Conservation (phyloP, 345 rosid genomes). For the Eucalyptus tenuipes region DNA sequence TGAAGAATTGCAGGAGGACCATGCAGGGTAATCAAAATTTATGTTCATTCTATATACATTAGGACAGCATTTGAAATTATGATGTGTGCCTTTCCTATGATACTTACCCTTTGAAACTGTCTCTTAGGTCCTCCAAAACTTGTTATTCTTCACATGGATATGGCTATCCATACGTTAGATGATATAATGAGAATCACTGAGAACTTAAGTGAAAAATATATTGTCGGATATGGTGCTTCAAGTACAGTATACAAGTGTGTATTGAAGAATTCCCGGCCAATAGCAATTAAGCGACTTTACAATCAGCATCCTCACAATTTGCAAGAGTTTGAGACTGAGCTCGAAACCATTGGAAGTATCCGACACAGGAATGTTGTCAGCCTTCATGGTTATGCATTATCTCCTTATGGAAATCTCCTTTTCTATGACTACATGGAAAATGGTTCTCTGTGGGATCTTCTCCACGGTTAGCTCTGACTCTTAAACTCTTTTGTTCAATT, state of each 20-base stretch:
- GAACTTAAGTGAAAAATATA: slow-evolving; percentile 63
- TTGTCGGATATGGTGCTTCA: slow-evolving; percentile 82
- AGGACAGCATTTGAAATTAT: neutral
- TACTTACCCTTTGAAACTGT: neutral
- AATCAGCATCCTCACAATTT: slow-evolving; percentile 46
- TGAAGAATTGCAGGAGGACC: slow-evolving; percentile 9
- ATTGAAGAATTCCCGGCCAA: slow-evolving; percentile 71
- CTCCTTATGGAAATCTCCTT: slow-evolving; percentile 75
- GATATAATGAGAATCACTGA: slow-evolving; percentile 86
- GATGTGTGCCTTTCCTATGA: neutral
- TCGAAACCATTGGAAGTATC: slow-evolving; percentile 85
- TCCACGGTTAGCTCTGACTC: slow-evolving; percentile 48
- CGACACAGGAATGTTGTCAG: slow-evolving; percentile 87
- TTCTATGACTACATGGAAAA: slow-evolving; percentile 96
- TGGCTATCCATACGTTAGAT: slow-evolving; percentile 83
- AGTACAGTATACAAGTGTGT: slow-evolving; percentile 84
- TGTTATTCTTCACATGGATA: slow-evolving; percentile 90
- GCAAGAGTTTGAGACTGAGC: slow-evolving; percentile 86
- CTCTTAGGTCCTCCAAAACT: slow-evolving; percentile 64
- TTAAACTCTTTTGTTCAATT: neutral
- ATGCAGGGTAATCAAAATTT: slow-evolving; percentile 17
- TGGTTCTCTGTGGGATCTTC: slow-evolving; percentile 95
- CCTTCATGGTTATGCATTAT: slow-evolving; percentile 79
- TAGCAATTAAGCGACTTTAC: slow-evolving; percentile 86
- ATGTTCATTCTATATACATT: neutral